Percentiles rank a stretch among this genome's conserved stretches.
These are phyloP conservation scores for Pezicula radicicola DNA, from an alignment of 2,329 filamentous ascomycete species.

Conservation along the genomic window DNA sequence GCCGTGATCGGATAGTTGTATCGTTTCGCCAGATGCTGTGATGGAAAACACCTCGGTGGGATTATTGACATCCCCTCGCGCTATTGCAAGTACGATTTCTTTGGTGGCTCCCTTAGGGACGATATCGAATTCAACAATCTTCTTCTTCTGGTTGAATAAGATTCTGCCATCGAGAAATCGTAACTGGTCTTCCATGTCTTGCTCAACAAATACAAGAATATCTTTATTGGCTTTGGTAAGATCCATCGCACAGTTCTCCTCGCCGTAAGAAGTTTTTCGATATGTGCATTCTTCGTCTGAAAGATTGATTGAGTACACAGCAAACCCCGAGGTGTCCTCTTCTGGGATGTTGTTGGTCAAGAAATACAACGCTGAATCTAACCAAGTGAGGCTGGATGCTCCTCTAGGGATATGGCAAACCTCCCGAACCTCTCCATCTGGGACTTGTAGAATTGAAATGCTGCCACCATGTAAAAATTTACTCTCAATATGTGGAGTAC, in stretches of 20 bases:
- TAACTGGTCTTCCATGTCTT: conserved; percentile 3
- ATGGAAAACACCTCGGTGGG: conserved; percentile 29
- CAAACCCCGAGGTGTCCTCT: background rate
- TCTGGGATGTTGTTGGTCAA: background rate
- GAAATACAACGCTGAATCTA: background rate
- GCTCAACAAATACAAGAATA: conserved; percentile 10
- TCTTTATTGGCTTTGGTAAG: conserved; percentile 14
- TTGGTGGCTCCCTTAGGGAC: conserved; percentile 6
- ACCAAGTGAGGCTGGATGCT: background rate
- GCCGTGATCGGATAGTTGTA: conserved; percentile 22
- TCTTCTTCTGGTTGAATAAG: conserved; percentile 3
- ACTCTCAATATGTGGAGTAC: conserved; percentile 26
- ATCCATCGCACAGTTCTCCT: background rate
- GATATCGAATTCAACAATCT: conserved; percentile 14
- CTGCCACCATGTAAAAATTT: background rate
- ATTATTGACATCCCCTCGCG: conserved; percentile 21
- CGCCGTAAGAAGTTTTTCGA: conserved; percentile 14
- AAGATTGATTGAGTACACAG: background rate
- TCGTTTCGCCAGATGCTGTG: conserved; percentile 8
- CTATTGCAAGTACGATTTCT: conserved; percentile 24
- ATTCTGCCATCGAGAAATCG: conserved; percentile 3
- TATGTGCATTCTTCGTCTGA: conserved; percentile 8
- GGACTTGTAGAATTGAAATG: background rate
- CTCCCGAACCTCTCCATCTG: background rate
- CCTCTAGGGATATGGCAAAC: background rate